These are phyloP conservation scores for Sesbania bispinosa DNA, from an alignment of 306 rosid species.

Conservation along the genomic window DNA sequence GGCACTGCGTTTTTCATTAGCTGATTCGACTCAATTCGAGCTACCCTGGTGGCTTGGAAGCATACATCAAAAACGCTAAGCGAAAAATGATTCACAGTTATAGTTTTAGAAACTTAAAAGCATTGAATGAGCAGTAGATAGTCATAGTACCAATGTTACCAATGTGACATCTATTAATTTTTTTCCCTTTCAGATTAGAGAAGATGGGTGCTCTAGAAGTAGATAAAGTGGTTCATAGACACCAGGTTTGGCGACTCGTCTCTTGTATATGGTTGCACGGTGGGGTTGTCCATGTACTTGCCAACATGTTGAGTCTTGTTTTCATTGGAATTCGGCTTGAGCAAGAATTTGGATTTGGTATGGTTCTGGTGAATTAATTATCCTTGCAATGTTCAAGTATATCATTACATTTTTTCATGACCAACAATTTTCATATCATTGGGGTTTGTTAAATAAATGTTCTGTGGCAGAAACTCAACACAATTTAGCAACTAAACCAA, in stretches of 20 bases:
- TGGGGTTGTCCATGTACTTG: slow-evolving; percentile 74
- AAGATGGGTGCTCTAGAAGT: slow-evolving; percentile 80
- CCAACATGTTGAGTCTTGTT: slow-evolving; percentile 81
- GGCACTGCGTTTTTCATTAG: no score
- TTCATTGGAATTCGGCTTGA: slow-evolving; percentile 82
- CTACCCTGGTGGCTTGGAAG: no score
- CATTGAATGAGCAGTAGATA: no score
- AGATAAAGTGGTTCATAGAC: slow-evolving; percentile 46
- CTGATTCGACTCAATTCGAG: no score
- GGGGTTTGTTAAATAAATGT: slow-evolving; percentile 4
- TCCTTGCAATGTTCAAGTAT: slow-evolving; percentile 23
- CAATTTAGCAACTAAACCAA: background rate
- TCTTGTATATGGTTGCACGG: slow-evolving; percentile 85
- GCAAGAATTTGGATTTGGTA: slow-evolving; percentile 94
- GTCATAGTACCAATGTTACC: background rate
- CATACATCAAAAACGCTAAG: no score
- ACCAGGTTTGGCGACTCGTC: slow-evolving; percentile 72
- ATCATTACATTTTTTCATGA: background rate
- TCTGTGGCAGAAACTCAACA: background rate
- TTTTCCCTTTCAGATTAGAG: slow-evolving; percentile 41
- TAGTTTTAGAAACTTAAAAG: no score
- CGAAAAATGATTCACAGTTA: no score
- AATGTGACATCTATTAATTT: background rate
- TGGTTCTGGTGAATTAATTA: slow-evolving; percentile 38
- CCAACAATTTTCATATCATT: background rate